These are phyloP conservation scores for Coleophoma cylindrospora DNA, from an alignment of 2,329 filamentous ascomycete species.

Conservation along the genomic window DNA sequence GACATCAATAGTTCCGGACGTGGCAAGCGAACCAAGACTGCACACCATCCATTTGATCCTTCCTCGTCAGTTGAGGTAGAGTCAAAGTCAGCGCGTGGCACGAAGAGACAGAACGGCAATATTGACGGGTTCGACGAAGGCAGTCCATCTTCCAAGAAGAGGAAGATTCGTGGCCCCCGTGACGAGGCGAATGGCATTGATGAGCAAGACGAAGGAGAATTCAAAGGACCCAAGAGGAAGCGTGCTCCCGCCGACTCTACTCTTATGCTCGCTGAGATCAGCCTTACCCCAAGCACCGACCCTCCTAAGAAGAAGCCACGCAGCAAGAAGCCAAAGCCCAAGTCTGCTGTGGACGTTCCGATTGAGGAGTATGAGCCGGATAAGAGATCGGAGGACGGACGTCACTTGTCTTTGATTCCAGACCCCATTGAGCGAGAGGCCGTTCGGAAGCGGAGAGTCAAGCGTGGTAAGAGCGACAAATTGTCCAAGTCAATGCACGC, in stretches of 20 bases:
- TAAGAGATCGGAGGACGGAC: background rate
- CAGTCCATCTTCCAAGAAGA: background rate
- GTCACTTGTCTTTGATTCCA: background rate
- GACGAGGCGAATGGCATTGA: background rate
- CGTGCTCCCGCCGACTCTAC: background rate
- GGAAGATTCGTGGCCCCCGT: no score
- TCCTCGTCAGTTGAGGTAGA: background rate
- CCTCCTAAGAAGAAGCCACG: background rate
- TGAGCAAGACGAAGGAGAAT: background rate
- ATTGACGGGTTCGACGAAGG: background rate
- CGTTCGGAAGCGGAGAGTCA: slow-evolving; percentile 14
- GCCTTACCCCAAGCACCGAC: background rate
- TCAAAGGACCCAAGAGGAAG: background rate
- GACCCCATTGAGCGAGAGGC: slow-evolving; percentile 2
- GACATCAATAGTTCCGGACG: background rate
- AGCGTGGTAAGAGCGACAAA: slow-evolving; percentile 51
- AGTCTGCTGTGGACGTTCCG: background rate
- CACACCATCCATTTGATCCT: slow-evolving; percentile 1
- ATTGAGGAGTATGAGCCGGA: background rate
- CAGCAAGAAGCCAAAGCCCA: background rate
- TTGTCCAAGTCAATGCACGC: slow-evolving; percentile 61
- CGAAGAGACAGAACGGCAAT: background rate
- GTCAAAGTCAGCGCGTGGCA: background rate
- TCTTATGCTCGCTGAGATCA: background rate
- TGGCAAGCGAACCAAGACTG: background rate